Base-by-base conservation (phyloP, 768 basidiomycete species). In the Kwoniella bestiolae region DNA sequence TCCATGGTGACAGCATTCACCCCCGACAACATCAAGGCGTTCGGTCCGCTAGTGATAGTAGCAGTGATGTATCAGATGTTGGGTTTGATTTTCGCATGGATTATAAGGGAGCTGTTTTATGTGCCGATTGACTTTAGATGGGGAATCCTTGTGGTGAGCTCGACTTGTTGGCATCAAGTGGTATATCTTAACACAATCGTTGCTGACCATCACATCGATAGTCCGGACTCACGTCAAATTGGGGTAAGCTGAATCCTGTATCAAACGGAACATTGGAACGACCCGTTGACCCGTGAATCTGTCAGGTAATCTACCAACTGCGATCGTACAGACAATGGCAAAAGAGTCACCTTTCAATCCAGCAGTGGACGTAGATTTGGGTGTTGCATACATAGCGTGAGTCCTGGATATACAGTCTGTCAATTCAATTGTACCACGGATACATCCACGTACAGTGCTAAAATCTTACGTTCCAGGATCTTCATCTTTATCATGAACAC, bases 1-100 rank as follows among this genome's bases (percentile, higher is more conserved):
- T 84, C 83, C 56, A 83, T 86, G 68, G 84, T 86, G 6, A 80
- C 83, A 2, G 82, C 84, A 0, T 85, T 86, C 77, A 84, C 83
- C 1, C 74, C 79, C 11, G 69, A 82, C 11, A 86, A 86, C 57
- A 80, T 84, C 55, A 79, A 82, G 7, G 83, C 83, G 3, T 76
- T 85, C 26, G 85, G 84, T 2, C 84, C 85, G 6, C 73, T 85
- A 25, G 79, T 82, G 32, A 66, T 85, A 52, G 77, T 82, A 9
- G 84, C 83, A 0, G 72, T 83, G 35, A 65, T 83, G 12, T 86
- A 85, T 70, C 50, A 71, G 53, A 4, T 70, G 9, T 21, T 72
- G 26, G 79, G 79, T 11, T 46, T 61, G 34, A 23, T 79, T 4
- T 62, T 83, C 18, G 83, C 83, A 0, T 71, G 80, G 16, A 60